These are phyloP conservation scores for Talaromyces ruber DNA, from an alignment of 495 filamentous ascomycete species.

Conservation along the genomic window DNA sequence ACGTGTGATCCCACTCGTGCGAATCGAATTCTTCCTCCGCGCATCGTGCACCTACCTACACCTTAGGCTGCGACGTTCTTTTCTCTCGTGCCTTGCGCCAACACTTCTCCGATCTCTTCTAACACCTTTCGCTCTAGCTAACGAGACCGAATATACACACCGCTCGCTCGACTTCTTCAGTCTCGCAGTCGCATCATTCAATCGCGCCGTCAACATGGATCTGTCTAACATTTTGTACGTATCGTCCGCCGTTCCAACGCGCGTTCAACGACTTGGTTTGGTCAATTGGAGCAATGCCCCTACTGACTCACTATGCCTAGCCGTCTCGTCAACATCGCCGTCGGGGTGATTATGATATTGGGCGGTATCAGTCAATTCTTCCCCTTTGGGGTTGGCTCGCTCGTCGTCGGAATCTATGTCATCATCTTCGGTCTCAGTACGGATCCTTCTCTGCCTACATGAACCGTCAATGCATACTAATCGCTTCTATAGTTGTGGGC, in stretches of 20 bases:
- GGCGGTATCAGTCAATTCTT: conserved; percentile 89
- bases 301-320: conserved; percentile 33
- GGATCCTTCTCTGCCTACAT: conserved; percentile 13
- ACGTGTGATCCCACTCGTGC: not conserved
- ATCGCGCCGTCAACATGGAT: conserved; percentile 33
- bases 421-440: conserved; percentile 84
- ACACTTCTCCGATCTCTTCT: not conserved
- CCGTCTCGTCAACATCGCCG: conserved; percentile 87
- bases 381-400: conserved; percentile 28
- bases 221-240: conserved; percentile 53
- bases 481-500: conserved; percentile 24
- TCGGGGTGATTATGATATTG: conserved; percentile 80
- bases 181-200: not conserved
- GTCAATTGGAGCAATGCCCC: not conserved
- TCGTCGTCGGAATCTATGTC: conserved; percentile 78
- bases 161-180: not conserved
- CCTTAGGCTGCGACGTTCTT: conserved; percentile 1
- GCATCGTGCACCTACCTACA: not conserved
- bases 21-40: not conserved
- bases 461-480: conserved; percentile 6
- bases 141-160: not conserved
- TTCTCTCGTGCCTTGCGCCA: not conserved
- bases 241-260: not conserved
- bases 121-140: not conserved
- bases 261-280: not conserved